phyloP scores from a whole-genome alignment of 495 filamentous ascomycete genomes.

The Letharia columbiana region DNA sequence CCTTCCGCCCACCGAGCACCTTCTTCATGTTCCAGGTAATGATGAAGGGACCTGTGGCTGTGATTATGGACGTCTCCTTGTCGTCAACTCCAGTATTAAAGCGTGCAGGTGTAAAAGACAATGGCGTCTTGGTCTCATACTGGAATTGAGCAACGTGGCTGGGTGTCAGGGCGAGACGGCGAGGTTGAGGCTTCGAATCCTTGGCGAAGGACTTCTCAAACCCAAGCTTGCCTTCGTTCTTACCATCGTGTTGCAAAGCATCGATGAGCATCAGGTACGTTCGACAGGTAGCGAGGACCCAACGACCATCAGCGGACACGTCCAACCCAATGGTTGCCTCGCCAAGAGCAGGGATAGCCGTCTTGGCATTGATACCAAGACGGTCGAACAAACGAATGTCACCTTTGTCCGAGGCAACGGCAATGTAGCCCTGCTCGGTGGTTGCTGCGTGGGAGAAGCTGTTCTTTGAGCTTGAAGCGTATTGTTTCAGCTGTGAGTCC shows the following conservation, averaged over 20 bases:
- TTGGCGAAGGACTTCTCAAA: conserved; percentile 92
- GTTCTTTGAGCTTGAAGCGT: conserved; percentile 70
- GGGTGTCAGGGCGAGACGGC: conserved; percentile 78
- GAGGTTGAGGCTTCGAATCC: conserved; percentile 85
- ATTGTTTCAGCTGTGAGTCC: conserved; percentile 86
- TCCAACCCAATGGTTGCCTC: conserved; percentile 93
- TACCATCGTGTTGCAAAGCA: conserved; percentile 79
- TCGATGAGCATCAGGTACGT: conserved; percentile 95
- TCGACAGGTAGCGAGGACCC: conserved; percentile 88
- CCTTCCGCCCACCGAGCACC: conserved; percentile 64
- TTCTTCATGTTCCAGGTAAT: conserved; percentile 94
- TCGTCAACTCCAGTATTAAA: conserved; percentile 86
- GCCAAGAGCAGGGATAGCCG: conserved; percentile 88
- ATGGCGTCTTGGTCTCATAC: conserved; percentile 77
- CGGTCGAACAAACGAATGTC: conserved; percentile 96
- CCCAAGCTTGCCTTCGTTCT: conserved; percentile 94
- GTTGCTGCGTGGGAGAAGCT: conserved; percentile 91
- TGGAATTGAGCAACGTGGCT: conserved; percentile 93
- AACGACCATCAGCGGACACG: conserved; percentile 87
- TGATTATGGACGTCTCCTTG: conserved; percentile 84
- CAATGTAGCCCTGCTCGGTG: conserved; percentile 91
- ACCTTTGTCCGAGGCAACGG: conserved; percentile 93
- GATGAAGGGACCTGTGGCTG: conserved; percentile 95
- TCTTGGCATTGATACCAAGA: conserved; percentile 94
- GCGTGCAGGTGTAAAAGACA: conserved; percentile 81